Conservation (phyloP, 2,329 filamentous ascomycete species). For the Nectriaceae sp. region DNA sequence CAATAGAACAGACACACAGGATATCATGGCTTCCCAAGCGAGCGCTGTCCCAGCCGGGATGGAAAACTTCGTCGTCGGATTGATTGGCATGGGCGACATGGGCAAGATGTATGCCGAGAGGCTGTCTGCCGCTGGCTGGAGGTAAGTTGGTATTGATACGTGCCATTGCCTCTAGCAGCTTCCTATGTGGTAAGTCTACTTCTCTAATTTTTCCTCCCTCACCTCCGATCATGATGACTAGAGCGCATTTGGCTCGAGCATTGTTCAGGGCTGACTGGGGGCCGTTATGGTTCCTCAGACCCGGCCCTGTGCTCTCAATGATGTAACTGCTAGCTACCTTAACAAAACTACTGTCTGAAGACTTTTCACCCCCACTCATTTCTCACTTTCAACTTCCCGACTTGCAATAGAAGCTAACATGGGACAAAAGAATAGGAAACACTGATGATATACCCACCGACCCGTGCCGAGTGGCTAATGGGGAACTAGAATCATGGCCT, state of each 20-base stretch:
- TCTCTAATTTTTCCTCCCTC: slow-evolving; percentile 14
- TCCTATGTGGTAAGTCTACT: slow-evolving; percentile 24
- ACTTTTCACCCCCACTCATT: slow-evolving; percentile 7
- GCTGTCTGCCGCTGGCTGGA: slow-evolving; percentile 92
- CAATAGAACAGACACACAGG: slow-evolving; percentile 12
- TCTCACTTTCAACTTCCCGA: background rate
- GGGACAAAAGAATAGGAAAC: slow-evolving; percentile 19
- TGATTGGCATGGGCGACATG: slow-evolving; percentile 99
- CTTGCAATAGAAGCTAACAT: slow-evolving; percentile 24
- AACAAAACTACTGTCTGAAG: slow-evolving; percentile 78
- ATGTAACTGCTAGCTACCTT: slow-evolving; percentile 99
- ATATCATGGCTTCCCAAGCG: slow-evolving; percentile 32
- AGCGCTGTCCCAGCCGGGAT: slow-evolving; percentile 44
- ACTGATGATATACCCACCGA: background rate
- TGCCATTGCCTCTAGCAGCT: slow-evolving; percentile 15
- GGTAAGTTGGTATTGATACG: slow-evolving; percentile 54
- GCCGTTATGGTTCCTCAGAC: slow-evolving; percentile 74
- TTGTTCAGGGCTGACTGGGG: slow-evolving; percentile 64
- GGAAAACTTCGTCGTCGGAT: slow-evolving; percentile 78
- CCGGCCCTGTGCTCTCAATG: slow-evolving; percentile 74
- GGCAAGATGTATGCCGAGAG: slow-evolving; percentile 95
- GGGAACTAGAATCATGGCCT: slow-evolving; percentile 79
- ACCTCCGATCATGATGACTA: slow-evolving; percentile 83
- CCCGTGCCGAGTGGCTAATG: slow-evolving; percentile 31
- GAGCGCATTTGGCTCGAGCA: slow-evolving; percentile 99